phyloP scores from a whole-genome alignment of 805 yeast genomes.

The Ogataea trehaloabstinens region DNA sequence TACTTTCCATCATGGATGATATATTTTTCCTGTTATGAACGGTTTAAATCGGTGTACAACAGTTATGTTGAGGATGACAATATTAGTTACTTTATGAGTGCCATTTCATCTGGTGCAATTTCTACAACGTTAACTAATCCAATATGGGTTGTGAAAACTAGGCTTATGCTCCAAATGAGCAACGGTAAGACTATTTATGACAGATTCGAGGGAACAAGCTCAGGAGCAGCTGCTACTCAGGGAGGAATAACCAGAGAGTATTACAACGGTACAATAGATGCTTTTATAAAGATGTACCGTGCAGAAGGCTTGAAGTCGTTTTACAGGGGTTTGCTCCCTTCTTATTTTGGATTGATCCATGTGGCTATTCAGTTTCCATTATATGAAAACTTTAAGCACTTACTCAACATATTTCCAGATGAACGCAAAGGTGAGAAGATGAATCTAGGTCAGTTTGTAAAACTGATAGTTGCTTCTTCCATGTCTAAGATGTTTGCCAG shows the following conservation, averaged over 20 bases:
- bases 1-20: slow-evolving; percentile 98
- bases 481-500: slow-evolving; percentile 87
- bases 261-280: slow-evolving; percentile 80
- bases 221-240: slow-evolving; percentile 21
- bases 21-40: slow-evolving; percentile 87
- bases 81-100: slow-evolving; percentile 50
- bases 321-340: slow-evolving; percentile 88
- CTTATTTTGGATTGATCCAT: slow-evolving; percentile 84
- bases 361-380: slow-evolving; percentile 97
- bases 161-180: slow-evolving; percentile 83
- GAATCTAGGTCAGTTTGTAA: slow-evolving; percentile 28
- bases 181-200: slow-evolving; percentile 39
- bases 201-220: slow-evolving; percentile 22
- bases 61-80: slow-evolving; percentile 25
- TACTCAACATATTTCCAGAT: slow-evolving; percentile 33
- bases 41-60: slow-evolving; percentile 50
- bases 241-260: slow-evolving; percentile 29
- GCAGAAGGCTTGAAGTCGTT: slow-evolving; percentile 80
- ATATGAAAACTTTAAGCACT: slow-evolving; percentile 74
- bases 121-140: slow-evolving; percentile 89
- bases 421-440: slow-evolving; percentile 7
- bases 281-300: slow-evolving; percentile 72
- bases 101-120: slow-evolving; percentile 84
- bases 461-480: slow-evolving; percentile 66
- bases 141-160: slow-evolving; percentile 95